These are phyloP conservation scores for Tricholoma terreum DNA, from an alignment of 768 basidiomycete species.

Conservation along the genomic window DNA sequence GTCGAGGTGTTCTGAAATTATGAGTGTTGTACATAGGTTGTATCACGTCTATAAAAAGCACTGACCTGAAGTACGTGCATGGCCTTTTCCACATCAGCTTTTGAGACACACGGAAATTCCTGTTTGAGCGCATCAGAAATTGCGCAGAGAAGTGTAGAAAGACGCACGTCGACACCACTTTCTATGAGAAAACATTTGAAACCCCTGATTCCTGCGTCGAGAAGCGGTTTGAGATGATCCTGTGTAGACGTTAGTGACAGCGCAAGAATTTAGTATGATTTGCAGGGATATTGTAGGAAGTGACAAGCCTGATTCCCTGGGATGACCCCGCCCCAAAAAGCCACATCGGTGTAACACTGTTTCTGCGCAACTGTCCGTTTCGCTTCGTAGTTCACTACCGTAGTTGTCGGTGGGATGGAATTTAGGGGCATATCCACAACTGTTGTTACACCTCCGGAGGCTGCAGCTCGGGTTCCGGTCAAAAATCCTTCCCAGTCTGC, in stretches of 20 bases:
- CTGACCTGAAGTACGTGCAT: slow-evolving; percentile 74
- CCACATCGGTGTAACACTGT: slow-evolving; percentile 79
- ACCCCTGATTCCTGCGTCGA: slow-evolving; percentile 82
- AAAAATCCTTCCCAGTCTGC: slow-evolving; percentile 94
- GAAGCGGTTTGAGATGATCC: slow-evolving; percentile 72
- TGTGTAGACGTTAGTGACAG: slow-evolving; percentile 23
- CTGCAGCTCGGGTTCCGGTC: slow-evolving; percentile 88
- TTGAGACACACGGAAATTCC: slow-evolving; percentile 91
- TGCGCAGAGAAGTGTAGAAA: not conserved
- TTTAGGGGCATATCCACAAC: slow-evolving; percentile 98
- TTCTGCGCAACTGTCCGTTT: slow-evolving; percentile 72
- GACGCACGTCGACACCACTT: slow-evolving; percentile 84
- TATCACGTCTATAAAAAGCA: slow-evolving; percentile 5
- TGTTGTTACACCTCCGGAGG: slow-evolving; percentile 92
- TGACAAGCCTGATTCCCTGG: slow-evolving; percentile 78
- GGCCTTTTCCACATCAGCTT: slow-evolving; percentile 61
- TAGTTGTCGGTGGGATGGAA: slow-evolving; percentile 94
- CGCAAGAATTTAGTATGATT: not conserved
- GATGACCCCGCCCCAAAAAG: slow-evolving; percentile 94
- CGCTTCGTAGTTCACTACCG: slow-evolving; percentile 63
- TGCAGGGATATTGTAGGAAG: slow-evolving; percentile 1
- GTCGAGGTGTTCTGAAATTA: slow-evolving; percentile 55
- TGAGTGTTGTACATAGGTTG: not conserved
- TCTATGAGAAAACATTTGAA: slow-evolving; percentile 98
- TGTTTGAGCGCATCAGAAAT: slow-evolving; percentile 27